phyloP scores from a whole-genome alignment of 2,329 filamentous ascomycete species.

The Kalaharituber pfeilii region DNA sequence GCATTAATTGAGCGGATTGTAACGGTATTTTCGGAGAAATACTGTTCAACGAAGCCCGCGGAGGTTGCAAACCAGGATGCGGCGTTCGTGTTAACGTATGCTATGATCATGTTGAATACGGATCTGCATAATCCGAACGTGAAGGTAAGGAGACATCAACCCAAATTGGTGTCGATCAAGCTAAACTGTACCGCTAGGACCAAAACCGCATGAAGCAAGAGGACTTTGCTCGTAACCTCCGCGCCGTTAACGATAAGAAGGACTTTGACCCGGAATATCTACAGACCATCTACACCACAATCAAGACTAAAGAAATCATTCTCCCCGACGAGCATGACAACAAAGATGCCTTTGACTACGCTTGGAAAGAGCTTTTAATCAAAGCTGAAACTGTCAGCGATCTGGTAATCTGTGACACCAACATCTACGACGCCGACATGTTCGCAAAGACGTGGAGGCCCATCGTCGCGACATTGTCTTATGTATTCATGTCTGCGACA shows the following conservation, averaged over 20 bases:
- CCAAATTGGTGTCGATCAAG: not conserved
- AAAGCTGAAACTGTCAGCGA: conserved; percentile 64
- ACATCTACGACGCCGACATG: conserved; percentile 94
- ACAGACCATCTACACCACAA: conserved; percentile 73
- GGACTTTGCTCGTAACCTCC: conserved; percentile 75
- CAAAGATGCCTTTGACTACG: conserved; percentile 88
- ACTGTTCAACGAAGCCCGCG: conserved; percentile 46
- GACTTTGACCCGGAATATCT: conserved; percentile 76
- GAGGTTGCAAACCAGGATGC: conserved; percentile 73
- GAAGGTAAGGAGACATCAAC: conserved; percentile 28
- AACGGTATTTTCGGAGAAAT: conserved; percentile 70
- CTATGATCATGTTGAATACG: conserved; percentile 93
- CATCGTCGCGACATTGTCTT: conserved; percentile 83
- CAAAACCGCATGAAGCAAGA: conserved; percentile 67
- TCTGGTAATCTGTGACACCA: conserved; percentile 59
- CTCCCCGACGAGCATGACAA: conserved; percentile 94
- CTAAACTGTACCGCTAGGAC: conserved; percentile 26
- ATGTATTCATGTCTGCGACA: conserved; percentile 96
- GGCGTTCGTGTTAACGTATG: conserved; percentile 80
- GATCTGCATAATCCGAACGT: conserved; percentile 93
- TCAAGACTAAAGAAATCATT: conserved; percentile 87
- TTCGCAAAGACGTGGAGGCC: conserved; percentile 92
- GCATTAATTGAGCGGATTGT: conserved; percentile 85
- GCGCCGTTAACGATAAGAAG: conserved; percentile 69
- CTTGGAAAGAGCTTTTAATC: conserved; percentile 82